Conservation (phyloP, 2,329 filamentous ascomycete genomes). For the Raffaelea ambrosiae region DNA sequence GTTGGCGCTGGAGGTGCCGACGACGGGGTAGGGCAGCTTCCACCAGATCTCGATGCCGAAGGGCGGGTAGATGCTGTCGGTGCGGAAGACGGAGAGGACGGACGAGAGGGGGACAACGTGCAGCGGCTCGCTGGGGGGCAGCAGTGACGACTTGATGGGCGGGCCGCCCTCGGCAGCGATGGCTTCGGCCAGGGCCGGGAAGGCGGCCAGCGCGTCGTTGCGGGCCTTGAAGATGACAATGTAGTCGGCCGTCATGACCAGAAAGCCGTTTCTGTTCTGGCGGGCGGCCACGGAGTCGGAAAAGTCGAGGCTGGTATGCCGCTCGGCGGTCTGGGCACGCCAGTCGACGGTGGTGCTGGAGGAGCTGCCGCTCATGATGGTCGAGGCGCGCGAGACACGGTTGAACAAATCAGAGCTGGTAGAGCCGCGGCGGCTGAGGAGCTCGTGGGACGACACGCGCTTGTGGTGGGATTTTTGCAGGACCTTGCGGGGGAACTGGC, state of each 20-base stretch:
- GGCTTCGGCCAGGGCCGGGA: slow-evolving; percentile 28
- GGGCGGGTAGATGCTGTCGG: slow-evolving; percentile 39
- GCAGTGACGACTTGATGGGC: slow-evolving; percentile 6
- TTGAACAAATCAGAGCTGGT: slow-evolving; percentile 19
- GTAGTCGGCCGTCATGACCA: slow-evolving; percentile 43
- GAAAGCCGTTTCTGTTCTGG: slow-evolving; percentile 40
- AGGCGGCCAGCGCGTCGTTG: slow-evolving; percentile 37
- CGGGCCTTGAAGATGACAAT: slow-evolving; percentile 41
- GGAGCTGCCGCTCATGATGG: slow-evolving; percentile 18
- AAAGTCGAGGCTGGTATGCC: slow-evolving; percentile 35
- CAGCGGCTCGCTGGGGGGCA: slow-evolving; percentile 19
- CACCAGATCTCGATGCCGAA: slow-evolving; percentile 51
- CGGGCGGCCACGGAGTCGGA: slow-evolving; percentile 26
- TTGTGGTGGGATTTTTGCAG: slow-evolving; percentile 12
- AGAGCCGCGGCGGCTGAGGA: slow-evolving; percentile 19
- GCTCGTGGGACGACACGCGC: slow-evolving; percentile 11
- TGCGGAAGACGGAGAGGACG: slow-evolving; percentile 43
- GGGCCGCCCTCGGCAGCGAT: background rate
- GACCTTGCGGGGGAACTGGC: slow-evolving; percentile 11
- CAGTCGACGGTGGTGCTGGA: slow-evolving; percentile 22
- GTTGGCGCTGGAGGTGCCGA: slow-evolving; percentile 37
- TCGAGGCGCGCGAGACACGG: slow-evolving; percentile 17
- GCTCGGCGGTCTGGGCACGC: slow-evolving; percentile 21
- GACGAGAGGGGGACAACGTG: slow-evolving; percentile 40
- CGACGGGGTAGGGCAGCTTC: slow-evolving; percentile 33